These are phyloP conservation scores for Flaveria robusta DNA, from an alignment of 129 eudicot species.

Conservation along the genomic window DNA sequence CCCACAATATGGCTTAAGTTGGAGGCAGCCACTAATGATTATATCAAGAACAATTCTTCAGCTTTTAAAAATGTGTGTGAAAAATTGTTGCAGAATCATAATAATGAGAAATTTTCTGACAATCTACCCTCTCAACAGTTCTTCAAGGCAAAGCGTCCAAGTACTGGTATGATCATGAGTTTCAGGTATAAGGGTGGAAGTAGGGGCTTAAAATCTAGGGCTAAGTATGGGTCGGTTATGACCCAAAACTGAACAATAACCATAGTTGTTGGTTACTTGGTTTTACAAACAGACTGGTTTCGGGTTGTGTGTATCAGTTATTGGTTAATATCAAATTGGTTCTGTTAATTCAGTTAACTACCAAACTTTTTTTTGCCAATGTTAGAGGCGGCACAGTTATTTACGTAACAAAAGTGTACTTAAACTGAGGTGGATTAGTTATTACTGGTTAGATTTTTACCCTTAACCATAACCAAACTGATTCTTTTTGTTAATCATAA, in stretches of 20 bases:
- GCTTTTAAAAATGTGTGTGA: conserved; percentile 69
- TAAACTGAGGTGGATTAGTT: background rate
- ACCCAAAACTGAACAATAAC: background rate
- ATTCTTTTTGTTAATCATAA: background rate
- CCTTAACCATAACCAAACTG: background rate
- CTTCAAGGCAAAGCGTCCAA: conserved; percentile 47
- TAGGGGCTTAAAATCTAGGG: background rate
- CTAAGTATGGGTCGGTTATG: background rate
- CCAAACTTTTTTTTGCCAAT: background rate
- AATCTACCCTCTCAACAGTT: conserved; percentile 44
- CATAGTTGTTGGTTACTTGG: background rate
- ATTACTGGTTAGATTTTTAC: background rate
- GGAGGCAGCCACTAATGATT: conserved; percentile 87
- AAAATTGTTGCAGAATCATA: conserved; percentile 54
- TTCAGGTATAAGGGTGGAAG: conserved; percentile 7
- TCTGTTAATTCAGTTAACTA: background rate
- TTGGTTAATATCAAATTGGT: background rate
- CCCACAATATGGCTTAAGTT: conserved; percentile 82
- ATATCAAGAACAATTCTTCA: conserved; percentile 54
- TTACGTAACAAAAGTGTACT: background rate
- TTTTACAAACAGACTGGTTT: background rate
- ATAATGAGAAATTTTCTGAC: conserved; percentile 55
- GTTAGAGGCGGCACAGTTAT: background rate
- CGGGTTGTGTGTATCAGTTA: background rate
- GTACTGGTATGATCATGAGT: conserved; percentile 36